Evolutionary conservation across 768 basidiomycete genomes (phyloP).

Genomic region (Rhodotorula graminis): DNA sequence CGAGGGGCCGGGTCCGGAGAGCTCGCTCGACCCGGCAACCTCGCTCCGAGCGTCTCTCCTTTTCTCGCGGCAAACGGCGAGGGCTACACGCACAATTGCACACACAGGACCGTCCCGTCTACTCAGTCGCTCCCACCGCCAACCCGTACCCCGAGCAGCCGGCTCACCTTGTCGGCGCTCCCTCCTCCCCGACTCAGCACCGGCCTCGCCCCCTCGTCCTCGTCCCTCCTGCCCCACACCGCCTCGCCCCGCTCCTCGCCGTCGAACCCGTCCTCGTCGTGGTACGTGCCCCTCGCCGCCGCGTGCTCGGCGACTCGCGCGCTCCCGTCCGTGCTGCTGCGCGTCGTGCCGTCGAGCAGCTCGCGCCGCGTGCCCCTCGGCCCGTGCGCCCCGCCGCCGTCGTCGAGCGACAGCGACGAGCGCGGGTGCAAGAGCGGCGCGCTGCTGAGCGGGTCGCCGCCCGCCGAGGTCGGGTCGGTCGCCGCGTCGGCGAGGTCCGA

Average conservation of each 20-base stretch:
- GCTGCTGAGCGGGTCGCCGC: background rate
- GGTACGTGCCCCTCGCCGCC: background rate
- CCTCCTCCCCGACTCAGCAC: constrained; percentile 10
- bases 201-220: constrained; percentile 6
- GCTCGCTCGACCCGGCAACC: no score
- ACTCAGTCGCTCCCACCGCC: background rate
- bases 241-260: background rate
- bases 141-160: constrained; percentile 24
- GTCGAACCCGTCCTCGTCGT: background rate
- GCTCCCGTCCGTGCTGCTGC: constrained; percentile 14
- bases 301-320: background rate
- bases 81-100: no score
- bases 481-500: constrained; percentile 29
- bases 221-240: background rate
- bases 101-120: background rate
- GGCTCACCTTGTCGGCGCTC: constrained; percentile 20
- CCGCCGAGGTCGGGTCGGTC: background rate
- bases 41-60: no score
- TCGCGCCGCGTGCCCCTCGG: background rate
- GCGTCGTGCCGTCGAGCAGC: background rate
- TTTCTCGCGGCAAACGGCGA: no score
- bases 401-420: constrained; percentile 8
- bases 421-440: constrained; percentile 9
- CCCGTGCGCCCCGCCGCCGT: background rate
- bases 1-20: no score